A percentile compares a stretch with the other conserved stretches of the same genome.
Evolutionary conservation across 352 stramenopile species (phyloP).

Genomic region (Pythium apleroticum): DNA sequence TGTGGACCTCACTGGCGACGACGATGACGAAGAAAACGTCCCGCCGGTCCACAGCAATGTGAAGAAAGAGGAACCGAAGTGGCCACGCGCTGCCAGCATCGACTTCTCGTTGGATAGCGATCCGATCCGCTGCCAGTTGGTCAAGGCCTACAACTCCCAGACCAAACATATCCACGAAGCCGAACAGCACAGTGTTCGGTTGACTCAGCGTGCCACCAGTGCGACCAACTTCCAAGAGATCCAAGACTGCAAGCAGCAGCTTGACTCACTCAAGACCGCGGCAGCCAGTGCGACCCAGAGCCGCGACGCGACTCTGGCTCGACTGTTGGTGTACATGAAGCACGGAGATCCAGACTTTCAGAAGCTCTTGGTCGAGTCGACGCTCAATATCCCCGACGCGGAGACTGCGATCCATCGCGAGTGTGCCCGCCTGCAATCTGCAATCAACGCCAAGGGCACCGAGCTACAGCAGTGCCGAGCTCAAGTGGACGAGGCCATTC

Average conservation of each 20-base stretch:
- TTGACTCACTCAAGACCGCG: slow-evolving; percentile 20
- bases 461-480: slow-evolving; percentile 39
- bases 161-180: slow-evolving; percentile 46
- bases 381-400: slow-evolving; percentile 44
- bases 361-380: slow-evolving; percentile 36
- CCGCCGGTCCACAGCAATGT: background rate
- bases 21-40: slow-evolving; percentile 21
- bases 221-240: slow-evolving; percentile 10
- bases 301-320: slow-evolving; percentile 52
- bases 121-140: slow-evolving; percentile 47
- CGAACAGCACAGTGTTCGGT: slow-evolving; percentile 35
- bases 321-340: slow-evolving; percentile 49
- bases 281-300: slow-evolving; percentile 35
- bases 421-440: slow-evolving; percentile 42
- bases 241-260: slow-evolving; percentile 4
- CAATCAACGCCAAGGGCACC: slow-evolving; percentile 37
- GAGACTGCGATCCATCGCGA: slow-evolving; percentile 50
- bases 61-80: background rate
- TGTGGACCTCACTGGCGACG: slow-evolving; percentile 36
- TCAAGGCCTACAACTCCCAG: slow-evolving; percentile 57
- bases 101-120: slow-evolving; percentile 37
- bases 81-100: background rate
- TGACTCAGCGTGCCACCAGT: slow-evolving; percentile 14
- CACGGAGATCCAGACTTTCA: slow-evolving; percentile 37
- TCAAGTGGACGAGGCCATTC: slow-evolving; percentile 63